phyloP scores from a whole-genome alignment of 2,329 filamentous ascomycete species.

The Emergomyces pasteurianus region DNA sequence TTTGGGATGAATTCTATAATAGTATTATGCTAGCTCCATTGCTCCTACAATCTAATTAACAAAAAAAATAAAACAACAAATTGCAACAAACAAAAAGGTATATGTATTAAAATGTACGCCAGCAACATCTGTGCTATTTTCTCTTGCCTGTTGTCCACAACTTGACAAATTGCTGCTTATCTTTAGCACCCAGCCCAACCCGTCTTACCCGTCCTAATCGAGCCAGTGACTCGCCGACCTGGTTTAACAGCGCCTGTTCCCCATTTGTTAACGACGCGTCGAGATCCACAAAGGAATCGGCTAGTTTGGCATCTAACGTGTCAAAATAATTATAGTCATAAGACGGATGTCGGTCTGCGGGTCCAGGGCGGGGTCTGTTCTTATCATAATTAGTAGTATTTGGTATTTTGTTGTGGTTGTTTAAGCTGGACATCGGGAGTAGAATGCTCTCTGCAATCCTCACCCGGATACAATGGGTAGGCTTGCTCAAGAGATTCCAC shows the following conservation, averaged over 20 bases:
- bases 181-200: constrained; percentile 68
- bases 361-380: constrained; percentile 11
- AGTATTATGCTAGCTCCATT: too few relatives aligned
- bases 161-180: constrained; percentile 73
- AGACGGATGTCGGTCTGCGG: constrained; percentile 12
- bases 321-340: constrained; percentile 38
- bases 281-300: constrained; percentile 17
- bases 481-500: constrained; percentile 73
- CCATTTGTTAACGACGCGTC: constrained; percentile 32
- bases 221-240: constrained; percentile 75
- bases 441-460: constrained; percentile 69
- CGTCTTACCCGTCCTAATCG: constrained; percentile 76
- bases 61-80: too few relatives aligned
- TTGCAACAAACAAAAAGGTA: too few relatives aligned
- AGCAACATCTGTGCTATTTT: neutral
- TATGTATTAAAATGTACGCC: neutral
- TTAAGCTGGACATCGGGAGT: constrained; percentile 43
- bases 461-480: constrained; percentile 82
- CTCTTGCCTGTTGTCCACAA: constrained; percentile 40
- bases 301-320: constrained; percentile 24
- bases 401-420: neutral
- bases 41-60: too few relatives aligned
- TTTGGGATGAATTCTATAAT: too few relatives aligned
- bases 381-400: neutral
- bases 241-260: constrained; percentile 62